Percentiles rank a stretch among this genome's conserved stretches.
phyloP scores from a whole-genome alignment of 2,329 filamentous ascomycete species.

The Fusarium cyanostomum region DNA sequence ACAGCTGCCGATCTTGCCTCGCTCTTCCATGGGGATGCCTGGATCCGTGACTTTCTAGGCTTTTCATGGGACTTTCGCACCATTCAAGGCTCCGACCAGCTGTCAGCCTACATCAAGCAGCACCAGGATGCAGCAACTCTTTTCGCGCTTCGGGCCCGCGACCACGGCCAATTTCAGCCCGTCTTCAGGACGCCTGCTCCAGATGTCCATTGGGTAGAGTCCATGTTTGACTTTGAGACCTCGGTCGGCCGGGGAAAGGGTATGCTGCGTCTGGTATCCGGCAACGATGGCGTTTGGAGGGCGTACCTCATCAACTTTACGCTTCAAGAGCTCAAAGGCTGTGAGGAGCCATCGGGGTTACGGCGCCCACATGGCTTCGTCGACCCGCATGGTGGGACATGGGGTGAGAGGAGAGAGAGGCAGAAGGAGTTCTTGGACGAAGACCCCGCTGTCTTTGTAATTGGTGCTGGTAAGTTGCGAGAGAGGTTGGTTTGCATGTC shows the following conservation, averaged over 20 bases:
- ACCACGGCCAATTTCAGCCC: constrained; percentile 2
- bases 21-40: constrained; percentile 39
- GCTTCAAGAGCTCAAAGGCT: constrained; percentile 37
- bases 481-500: background rate
- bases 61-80: constrained; percentile 45
- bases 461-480: constrained; percentile 8
- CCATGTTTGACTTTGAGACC: constrained; percentile 19
- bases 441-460: constrained; percentile 50
- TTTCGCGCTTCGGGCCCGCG: background rate
- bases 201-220: constrained; percentile 1
- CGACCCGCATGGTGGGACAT: constrained; percentile 29
- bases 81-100: constrained; percentile 25
- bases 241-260: constrained; percentile 5
- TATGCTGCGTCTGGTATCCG: constrained; percentile 8
- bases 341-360: constrained; percentile 11
- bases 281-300: constrained; percentile 29
- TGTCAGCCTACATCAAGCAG: constrained; percentile 4
- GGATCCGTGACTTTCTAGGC: constrained; percentile 43
- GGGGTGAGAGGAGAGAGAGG: constrained; percentile 42
- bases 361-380: constrained; percentile 37
- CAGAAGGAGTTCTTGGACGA: constrained; percentile 37
- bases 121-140: background rate
- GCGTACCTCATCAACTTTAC: constrained; percentile 41
- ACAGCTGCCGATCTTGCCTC: background rate
- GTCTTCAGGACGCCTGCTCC: background rate